A percentile compares a stretch with the other conserved stretches of the same genome.
These are phyloP conservation scores for Colletotrichum theobromicola DNA, from an alignment of 2,329 filamentous ascomycete genomes.

Conservation along the genomic window DNA sequence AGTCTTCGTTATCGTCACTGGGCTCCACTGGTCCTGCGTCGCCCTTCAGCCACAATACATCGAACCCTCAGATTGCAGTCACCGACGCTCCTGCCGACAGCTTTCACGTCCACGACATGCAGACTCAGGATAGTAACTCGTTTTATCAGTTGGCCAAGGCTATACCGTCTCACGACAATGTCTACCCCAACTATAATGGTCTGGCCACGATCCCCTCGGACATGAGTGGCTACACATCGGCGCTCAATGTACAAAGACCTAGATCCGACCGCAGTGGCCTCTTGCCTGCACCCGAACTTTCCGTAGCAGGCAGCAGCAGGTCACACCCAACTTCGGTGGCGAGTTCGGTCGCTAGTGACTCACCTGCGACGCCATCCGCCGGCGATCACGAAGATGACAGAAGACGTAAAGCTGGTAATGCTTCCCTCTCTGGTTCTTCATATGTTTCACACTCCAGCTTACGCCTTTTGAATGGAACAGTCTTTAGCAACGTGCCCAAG, in stretches of 20 bases:
- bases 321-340: slow-evolving; percentile 63
- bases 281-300: slow-evolving; percentile 51
- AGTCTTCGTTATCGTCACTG: slow-evolving; percentile 66
- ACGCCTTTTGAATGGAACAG: slow-evolving; percentile 35
- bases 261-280: slow-evolving; percentile 44
- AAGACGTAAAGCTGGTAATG: slow-evolving; percentile 62
- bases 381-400: slow-evolving; percentile 54
- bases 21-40: slow-evolving; percentile 66
- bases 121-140: slow-evolving; percentile 41
- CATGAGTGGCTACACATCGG: slow-evolving; percentile 42
- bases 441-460: slow-evolving; percentile 26
- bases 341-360: slow-evolving; percentile 63
- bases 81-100: slow-evolving; percentile 53
- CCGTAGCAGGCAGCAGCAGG: slow-evolving; percentile 40
- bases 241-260: slow-evolving; percentile 43
- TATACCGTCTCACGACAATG: slow-evolving; percentile 34
- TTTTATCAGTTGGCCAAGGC: slow-evolving; percentile 55
- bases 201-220: slow-evolving; percentile 42
- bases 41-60: slow-evolving; percentile 59
- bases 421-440: slow-evolving; percentile 22
- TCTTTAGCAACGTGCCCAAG: slow-evolving; percentile 65
- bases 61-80: slow-evolving; percentile 64
- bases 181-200: slow-evolving; percentile 48
- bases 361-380: slow-evolving; percentile 60
- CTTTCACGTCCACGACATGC: slow-evolving; percentile 50